Evolutionary conservation across 257 asterid genomes (phyloP).

Genomic region (Dorcoceras hygrometricum): DNA sequence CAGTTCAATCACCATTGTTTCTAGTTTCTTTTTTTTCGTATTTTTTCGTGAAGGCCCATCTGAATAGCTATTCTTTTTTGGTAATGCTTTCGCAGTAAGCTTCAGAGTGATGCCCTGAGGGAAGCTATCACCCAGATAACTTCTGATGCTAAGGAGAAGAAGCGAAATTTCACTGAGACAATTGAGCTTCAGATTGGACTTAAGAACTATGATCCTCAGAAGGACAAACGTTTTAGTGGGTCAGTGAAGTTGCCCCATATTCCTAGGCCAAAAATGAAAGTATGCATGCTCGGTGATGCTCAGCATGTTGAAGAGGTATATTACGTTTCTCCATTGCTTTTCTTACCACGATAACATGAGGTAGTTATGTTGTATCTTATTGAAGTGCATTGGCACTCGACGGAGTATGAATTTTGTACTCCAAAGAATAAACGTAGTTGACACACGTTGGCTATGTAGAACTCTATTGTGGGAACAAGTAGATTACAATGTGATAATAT

Average conservation of each 20-base stretch:
- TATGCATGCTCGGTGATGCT: slow-evolving; percentile 22
- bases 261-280: slow-evolving; percentile 18
- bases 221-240: slow-evolving; percentile 25
- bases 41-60: not conserved
- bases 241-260: slow-evolving; percentile 17
- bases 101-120: slow-evolving; percentile 28
- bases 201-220: slow-evolving; percentile 27
- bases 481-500: not conserved
- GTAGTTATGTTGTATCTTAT: not conserved
- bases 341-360: not conserved
- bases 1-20: no score
- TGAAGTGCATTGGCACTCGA: not conserved
- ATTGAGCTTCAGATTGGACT: slow-evolving; percentile 15
- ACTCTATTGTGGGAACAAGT: not conserved
- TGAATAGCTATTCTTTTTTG: no score
- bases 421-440: no score
- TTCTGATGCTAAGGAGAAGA: slow-evolving; percentile 22
- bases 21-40: not conserved
- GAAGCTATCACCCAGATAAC: slow-evolving; percentile 25
- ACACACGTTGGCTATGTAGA: not conserved
- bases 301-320: slow-evolving; percentile 20
- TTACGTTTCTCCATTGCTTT: not conserved
- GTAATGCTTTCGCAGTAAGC: slow-evolving; percentile 19
- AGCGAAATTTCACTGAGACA: slow-evolving; percentile 17
- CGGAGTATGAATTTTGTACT: not conserved